phyloP scores from a whole-genome alignment of 2,329 filamentous ascomycete genomes.

The Didymellaceae sp. region DNA sequence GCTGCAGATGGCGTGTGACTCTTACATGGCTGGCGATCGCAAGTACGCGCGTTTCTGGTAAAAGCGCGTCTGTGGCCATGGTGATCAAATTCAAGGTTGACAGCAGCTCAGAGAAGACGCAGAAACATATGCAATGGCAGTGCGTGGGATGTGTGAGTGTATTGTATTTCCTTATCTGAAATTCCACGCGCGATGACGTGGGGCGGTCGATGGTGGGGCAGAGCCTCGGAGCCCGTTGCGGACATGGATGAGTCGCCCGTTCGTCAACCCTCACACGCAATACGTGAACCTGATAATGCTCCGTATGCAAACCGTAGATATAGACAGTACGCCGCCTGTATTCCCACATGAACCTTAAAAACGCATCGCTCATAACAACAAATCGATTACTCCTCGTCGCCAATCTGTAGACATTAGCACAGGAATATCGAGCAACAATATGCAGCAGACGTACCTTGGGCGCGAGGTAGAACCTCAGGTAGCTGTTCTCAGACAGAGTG shows the following conservation, averaged over 20 bases:
- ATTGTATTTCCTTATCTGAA: conserved; percentile 45
- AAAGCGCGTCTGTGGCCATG: conserved; percentile 49
- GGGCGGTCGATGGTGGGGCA: conserved; percentile 39
- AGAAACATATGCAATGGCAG: neutral
- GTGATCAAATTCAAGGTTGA: too few relatives aligned
- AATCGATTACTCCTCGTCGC: conserved; percentile 64
- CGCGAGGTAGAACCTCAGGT: conserved; percentile 95
- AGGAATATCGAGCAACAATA: neutral
- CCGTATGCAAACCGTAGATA: conserved; percentile 30
- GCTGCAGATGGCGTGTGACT: conserved; percentile 29
- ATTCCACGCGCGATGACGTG: conserved; percentile 44
- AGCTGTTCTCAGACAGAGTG: conserved; percentile 80
- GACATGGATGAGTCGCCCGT: conserved; percentile 27
- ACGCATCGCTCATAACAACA: conserved; percentile 34
- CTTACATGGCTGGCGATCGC: conserved; percentile 95
- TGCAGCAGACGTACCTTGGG: conserved; percentile 74
- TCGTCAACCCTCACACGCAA: conserved; percentile 1
- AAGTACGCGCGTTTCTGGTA: conserved; percentile 74
- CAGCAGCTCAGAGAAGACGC: neutral
- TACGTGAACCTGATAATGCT: conserved; percentile 8
- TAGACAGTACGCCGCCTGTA: conserved; percentile 31
- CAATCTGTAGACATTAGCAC: conserved; percentile 65
- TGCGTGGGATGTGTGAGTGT: conserved; percentile 16
- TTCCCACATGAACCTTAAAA: conserved; percentile 33
- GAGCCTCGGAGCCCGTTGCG: conserved; percentile 19